phyloP scores from a whole-genome alignment of 2,329 filamentous ascomycete genomes.

The Pyrenophora teres region DNA sequence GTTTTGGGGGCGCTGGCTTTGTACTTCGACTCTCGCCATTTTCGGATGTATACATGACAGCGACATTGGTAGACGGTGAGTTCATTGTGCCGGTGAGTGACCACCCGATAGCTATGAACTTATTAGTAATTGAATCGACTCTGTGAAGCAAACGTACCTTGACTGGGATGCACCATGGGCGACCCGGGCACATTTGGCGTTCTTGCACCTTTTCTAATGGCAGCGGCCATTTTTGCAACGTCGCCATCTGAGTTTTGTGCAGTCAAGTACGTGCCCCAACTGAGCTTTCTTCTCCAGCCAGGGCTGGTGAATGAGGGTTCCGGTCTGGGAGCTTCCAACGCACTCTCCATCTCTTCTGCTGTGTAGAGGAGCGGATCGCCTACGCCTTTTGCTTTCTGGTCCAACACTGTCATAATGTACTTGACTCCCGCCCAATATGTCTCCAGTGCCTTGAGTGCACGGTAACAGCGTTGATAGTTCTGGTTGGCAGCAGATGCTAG shows the following conservation, averaged over 20 bases:
- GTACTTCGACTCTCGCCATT: conserved; percentile 32
- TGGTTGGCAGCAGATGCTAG: conserved; percentile 81
- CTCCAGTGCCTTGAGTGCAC: conserved; percentile 79
- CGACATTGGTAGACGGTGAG: conserved; percentile 81
- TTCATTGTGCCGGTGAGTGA: conserved; percentile 87
- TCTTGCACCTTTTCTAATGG: conserved; percentile 36
- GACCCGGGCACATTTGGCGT: conserved; percentile 47
- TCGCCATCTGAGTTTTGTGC: conserved; percentile 38
- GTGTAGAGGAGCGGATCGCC: conserved; percentile 72
- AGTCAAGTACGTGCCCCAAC: conserved; percentile 51
- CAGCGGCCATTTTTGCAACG: conserved; percentile 38
- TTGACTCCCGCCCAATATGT: conserved; percentile 84
- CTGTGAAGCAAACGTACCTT: conserved; percentile 47
- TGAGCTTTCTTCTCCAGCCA: conserved; percentile 56
- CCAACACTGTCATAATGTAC: conserved; percentile 83
- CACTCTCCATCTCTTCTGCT: conserved; percentile 76
- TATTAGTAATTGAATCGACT: conserved; percentile 13
- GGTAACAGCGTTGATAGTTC: conserved; percentile 86
- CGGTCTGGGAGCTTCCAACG: conserved; percentile 59
- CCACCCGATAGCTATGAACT: conserved; percentile 70
- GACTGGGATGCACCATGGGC: conserved; percentile 56
- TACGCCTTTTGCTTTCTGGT: conserved; percentile 86
- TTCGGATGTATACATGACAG: conserved; percentile 73
- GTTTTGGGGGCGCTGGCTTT: conserved; percentile 28
- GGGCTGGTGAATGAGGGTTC: conserved; percentile 57